Base-by-base conservation (phyloP, 495 filamentous ascomycete species). In the Letharia lupina region DNA sequence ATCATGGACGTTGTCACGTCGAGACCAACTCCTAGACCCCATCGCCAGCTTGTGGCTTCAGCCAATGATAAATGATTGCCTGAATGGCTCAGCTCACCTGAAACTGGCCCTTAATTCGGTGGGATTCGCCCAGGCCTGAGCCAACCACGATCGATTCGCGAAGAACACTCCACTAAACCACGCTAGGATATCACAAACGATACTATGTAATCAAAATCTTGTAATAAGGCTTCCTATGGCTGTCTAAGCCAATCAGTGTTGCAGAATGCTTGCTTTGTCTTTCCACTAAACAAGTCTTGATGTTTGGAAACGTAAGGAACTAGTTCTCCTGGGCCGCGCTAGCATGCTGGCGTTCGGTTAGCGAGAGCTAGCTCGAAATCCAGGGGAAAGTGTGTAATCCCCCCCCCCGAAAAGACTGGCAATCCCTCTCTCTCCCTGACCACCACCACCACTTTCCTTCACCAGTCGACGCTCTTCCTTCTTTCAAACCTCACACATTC, bases 401-500 rank as follows among this genome's bases (percentile, higher is more conserved):
- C 41, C 31, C 41, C 31, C n/a, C 45, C 40, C n/a, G 6, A 31
- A 45, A 40, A 42, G 31, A 20, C 35, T 65, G 23, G 23, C 23
- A 28, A 28, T 28, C 72, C 71, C 35, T 73, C 70, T 73, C 62
- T 75, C 68, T 65, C 69, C 66, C 69, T 75, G 71, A 74, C 71
- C 70, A 71, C 2, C 18, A 67, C 70, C 75, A n/a, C n/a, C 77
- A 77, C 77, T 72, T 68, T 65, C 67, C 69, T 70, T 69, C 67
- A 52, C 65, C 71, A 73, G 74, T 73, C 73, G 69, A 76, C 76
- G 72, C 78, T 78, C 76, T 72, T 78, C 71, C 68, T 75, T 73
- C 66, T 73, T 73, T 73, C 71, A 74, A 23, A 74, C 75, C 71
- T 75, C 76, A 54, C 63, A 45, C 54, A 60, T 75, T 74, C 72